A percentile compares a stretch with the other conserved stretches of the same genome.
phyloP scores from a whole-genome alignment of 257 asterid species.

The Nyctanthes arbortristis region DNA sequence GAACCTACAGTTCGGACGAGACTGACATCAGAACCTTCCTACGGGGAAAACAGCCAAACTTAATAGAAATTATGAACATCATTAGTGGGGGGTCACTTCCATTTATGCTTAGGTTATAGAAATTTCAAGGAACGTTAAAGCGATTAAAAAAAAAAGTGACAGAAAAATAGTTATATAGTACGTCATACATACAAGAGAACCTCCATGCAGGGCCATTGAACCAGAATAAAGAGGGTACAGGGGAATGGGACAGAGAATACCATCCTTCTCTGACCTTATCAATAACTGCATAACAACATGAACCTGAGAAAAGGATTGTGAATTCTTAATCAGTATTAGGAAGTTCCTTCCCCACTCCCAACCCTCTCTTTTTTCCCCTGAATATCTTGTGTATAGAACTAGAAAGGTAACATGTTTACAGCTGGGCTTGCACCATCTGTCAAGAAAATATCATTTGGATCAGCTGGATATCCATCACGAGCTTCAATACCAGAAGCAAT shows the following conservation, averaged over 20 bases:
- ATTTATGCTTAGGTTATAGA: neutral
- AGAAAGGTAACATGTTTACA: constrained; percentile 37
- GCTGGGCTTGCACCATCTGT: constrained; percentile 99
- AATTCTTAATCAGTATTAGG: neutral
- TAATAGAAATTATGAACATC: neutral
- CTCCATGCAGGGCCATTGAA: constrained; percentile 92
- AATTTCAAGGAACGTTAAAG: neutral
- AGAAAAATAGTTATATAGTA: neutral
- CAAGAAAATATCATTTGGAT: constrained; percentile 91
- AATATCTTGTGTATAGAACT: constrained; percentile 1
- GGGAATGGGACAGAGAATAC: constrained; percentile 96
- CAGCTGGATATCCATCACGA: constrained; percentile 95
- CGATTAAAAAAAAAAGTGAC: neutral
- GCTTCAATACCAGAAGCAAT: constrained; percentile 95
- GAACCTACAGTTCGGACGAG: constrained; percentile 54
- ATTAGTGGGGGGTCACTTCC: neutral
- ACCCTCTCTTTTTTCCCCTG: neutral
- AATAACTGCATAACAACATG: constrained; percentile 98
- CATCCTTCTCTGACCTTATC: constrained; percentile 78
- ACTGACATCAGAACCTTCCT: constrained; percentile 21
- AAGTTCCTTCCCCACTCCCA: neutral
- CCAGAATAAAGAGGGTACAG: constrained; percentile 93
- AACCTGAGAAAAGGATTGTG: constrained; percentile 50
- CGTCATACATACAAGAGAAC: constrained; percentile 71
- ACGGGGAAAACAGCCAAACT: neutral